phyloP scores from a whole-genome alignment of 2,329 filamentous ascomycete species.

The Alternaria sp. region DNA sequence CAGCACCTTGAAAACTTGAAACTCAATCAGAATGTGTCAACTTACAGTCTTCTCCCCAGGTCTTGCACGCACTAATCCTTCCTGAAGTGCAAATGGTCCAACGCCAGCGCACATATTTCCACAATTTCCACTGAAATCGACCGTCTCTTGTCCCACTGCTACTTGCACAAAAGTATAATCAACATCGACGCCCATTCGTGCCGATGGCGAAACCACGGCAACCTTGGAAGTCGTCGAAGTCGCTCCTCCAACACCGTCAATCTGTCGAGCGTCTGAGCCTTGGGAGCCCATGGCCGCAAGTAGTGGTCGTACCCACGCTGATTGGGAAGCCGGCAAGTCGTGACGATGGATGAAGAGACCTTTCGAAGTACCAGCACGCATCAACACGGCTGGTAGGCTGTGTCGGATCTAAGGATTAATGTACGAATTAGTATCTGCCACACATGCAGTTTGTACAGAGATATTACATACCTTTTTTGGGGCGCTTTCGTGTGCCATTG shows the following conservation, averaged over 20 bases:
- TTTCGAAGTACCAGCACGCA: slow-evolving; percentile 53
- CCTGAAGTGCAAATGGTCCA: slow-evolving; percentile 70
- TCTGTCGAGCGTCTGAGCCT: slow-evolving; percentile 72
- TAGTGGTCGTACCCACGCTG: slow-evolving; percentile 55
- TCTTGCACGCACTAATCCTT: slow-evolving; percentile 55
- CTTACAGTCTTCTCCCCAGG: slow-evolving; percentile 34
- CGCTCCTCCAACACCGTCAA: slow-evolving; percentile 75
- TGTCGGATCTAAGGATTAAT: slow-evolving; percentile 1
- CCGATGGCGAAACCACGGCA: slow-evolving; percentile 66
- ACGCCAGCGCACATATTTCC: slow-evolving; percentile 76
- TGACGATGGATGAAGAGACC: slow-evolving; percentile 52
- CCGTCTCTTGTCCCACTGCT: slow-evolving; percentile 67
- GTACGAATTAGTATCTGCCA: too few species aligned
- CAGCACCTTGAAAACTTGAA: too few species aligned
- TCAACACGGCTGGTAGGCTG: slow-evolving; percentile 49
- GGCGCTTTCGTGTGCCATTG: slow-evolving; percentile 21
- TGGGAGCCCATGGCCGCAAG: slow-evolving; percentile 69
- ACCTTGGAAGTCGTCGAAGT: slow-evolving; percentile 75
- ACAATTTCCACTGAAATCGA: slow-evolving; percentile 76
- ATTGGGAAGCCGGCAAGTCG: slow-evolving; percentile 60
- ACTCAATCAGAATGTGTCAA: slow-evolving; percentile 7
- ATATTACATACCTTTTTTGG: slow-evolving; percentile 17
- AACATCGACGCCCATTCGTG: slow-evolving; percentile 60
- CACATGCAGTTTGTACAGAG: too few species aligned
- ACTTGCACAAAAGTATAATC: slow-evolving; percentile 77